Conservation (phyloP, 176 grass and related monocot species). For the Juncus effusus region DNA sequence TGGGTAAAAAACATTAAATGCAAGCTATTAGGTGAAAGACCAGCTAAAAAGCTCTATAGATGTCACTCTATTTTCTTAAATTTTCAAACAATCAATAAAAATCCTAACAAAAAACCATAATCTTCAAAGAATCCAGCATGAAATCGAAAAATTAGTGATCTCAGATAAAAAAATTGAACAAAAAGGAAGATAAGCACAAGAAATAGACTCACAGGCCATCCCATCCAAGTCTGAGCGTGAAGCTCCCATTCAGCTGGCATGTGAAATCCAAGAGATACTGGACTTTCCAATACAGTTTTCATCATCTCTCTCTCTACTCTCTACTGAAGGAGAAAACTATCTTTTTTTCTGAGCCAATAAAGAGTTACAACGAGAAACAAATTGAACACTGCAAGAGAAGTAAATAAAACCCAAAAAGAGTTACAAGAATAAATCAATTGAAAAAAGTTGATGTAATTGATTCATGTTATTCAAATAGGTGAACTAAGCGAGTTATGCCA, state of each 20-base stretch:
- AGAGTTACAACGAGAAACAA: not conserved
- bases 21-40: not conserved
- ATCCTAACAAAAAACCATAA: too few relatives aligned
- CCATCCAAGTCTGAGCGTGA: conserved; percentile 90
- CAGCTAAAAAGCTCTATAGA: too few relatives aligned
- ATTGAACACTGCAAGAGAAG: not conserved
- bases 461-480: too few relatives aligned
- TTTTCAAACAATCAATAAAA: too few relatives aligned
- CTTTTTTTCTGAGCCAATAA: not conserved
- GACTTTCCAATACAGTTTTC: conserved; percentile 39
- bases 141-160: too few relatives aligned
- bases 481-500: too few relatives aligned
- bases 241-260: conserved; percentile 96
- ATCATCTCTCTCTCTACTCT: conserved; percentile 14
- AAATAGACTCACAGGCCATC: conserved; percentile 60
- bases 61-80: too few relatives aligned
- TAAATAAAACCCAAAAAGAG: not conserved
- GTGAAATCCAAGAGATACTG: conserved; percentile 55
- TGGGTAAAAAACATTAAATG: not conserved
- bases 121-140: too few relatives aligned
- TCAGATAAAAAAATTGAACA: too few relatives aligned
- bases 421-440: not conserved
- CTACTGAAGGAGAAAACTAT: too few relatives aligned
- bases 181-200: not conserved
- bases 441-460: not conserved